Conservation (phyloP, 352 stramenopile species). For the Phytophthora sansomeana region DNA sequence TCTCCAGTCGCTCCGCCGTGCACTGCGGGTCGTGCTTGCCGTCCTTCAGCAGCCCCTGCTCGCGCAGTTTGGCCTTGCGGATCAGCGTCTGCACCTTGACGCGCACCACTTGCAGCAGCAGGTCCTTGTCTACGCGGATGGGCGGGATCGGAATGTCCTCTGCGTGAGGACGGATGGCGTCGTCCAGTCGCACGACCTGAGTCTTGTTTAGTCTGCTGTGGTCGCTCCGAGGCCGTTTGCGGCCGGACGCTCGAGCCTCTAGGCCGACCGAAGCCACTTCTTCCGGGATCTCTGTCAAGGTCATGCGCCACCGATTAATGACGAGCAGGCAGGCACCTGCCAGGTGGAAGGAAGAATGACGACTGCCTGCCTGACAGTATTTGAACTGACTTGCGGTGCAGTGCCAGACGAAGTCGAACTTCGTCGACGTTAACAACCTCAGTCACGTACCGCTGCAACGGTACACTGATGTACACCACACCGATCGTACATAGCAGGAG, state of each 20-base stretch:
- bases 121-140: conserved; percentile 48
- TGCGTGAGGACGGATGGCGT: conserved; percentile 1
- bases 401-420: conserved; percentile 4
- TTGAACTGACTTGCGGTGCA: conserved; percentile 14
- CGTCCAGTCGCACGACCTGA: not conserved
- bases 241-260: not conserved
- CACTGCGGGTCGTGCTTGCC: conserved; percentile 11
- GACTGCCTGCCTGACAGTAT: conserved; percentile 26
- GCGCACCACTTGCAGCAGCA: conserved; percentile 51
- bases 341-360: conserved; percentile 20
- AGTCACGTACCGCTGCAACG: conserved; percentile 10
- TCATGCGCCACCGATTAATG: conserved; percentile 17
- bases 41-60: conserved; percentile 5
- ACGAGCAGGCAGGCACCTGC: conserved; percentile 3
- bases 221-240: conserved; percentile 25
- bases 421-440: conserved; percentile 31
- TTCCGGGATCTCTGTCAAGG: conserved; percentile 25
- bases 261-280: conserved; percentile 16
- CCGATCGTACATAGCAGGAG: conserved; percentile 3
- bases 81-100: conserved; percentile 44
- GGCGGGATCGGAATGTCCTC: conserved; percentile 29
- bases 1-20: conserved; percentile 37
- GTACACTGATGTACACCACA: conserved; percentile 12
- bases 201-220: conserved; percentile 12
- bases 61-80: conserved; percentile 30